Evolutionary conservation across 106 monocot genomes (phyloP).

Genomic region (Dioscorea zingiberensis): DNA sequence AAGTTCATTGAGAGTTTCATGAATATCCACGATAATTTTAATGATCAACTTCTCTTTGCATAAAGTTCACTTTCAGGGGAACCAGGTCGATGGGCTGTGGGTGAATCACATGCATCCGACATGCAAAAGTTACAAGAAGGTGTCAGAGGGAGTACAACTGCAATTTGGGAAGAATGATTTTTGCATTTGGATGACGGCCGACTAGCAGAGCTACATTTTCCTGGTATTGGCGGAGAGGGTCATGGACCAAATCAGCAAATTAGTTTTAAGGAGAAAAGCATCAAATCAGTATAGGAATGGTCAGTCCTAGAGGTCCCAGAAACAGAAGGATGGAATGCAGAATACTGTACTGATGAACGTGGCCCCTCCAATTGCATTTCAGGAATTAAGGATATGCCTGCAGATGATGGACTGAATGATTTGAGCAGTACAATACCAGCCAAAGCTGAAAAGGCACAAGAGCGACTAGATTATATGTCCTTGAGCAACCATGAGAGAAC

Average conservation of each 20-base stretch:
- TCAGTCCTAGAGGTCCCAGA: slow-evolving; percentile 77
- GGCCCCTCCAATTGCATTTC: slow-evolving; percentile 73
- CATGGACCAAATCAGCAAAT: slow-evolving; percentile 41
- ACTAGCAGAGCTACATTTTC: slow-evolving; percentile 70
- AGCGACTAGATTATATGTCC: slow-evolving; percentile 36
- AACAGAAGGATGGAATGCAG: slow-evolving; percentile 95
- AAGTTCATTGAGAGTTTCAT: neutral
- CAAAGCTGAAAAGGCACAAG: slow-evolving; percentile 39
- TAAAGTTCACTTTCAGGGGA: slow-evolving; percentile 6
- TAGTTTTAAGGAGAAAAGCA: slow-evolving; percentile 39
- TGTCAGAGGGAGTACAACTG: slow-evolving; percentile 53
- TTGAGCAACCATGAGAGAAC: slow-evolving; percentile 11
- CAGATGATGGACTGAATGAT: slow-evolving; percentile 26
- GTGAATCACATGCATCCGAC: slow-evolving; percentile 69
- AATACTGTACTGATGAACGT: slow-evolving; percentile 73
- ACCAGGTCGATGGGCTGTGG: slow-evolving; percentile 45
- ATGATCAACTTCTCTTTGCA: neutral
- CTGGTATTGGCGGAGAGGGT: slow-evolving; percentile 54
- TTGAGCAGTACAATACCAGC: slow-evolving; percentile 6
- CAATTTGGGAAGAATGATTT: slow-evolving; percentile 67
- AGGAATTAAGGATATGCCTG: slow-evolving; percentile 42
- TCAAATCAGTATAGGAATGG: slow-evolving; percentile 68
- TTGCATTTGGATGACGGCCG: slow-evolving; percentile 83
- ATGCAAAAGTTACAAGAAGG: slow-evolving; percentile 74
- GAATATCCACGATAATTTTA: neutral